These are phyloP conservation scores for Calonectria multiphialidica DNA, from an alignment of 2,329 filamentous ascomycete species.

Conservation along the genomic window DNA sequence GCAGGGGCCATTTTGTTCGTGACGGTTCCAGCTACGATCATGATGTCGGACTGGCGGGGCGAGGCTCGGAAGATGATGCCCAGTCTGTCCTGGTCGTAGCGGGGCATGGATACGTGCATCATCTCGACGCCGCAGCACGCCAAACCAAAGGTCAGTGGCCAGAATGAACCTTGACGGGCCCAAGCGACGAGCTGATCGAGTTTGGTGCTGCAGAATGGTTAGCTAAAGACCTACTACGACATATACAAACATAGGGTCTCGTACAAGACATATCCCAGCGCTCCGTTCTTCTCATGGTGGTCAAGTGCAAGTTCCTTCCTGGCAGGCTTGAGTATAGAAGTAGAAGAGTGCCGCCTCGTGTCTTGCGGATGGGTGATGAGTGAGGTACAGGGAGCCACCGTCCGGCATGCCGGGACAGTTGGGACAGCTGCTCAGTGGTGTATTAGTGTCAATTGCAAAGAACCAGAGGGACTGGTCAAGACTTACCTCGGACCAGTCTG, in stretches of 20 bases:
- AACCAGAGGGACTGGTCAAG: not conserved
- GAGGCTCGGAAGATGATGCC: constrained; percentile 77
- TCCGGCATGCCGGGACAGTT: not conserved
- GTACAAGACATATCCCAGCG: constrained; percentile 7
- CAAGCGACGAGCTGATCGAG: constrained; percentile 68
- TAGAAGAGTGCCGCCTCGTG: not conserved
- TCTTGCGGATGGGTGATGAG: not conserved
- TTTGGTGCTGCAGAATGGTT: constrained; percentile 56
- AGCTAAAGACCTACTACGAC: not conserved
- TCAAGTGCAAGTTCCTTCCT: not conserved
- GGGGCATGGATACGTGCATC: constrained; percentile 73
- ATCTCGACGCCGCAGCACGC: constrained; percentile 74
- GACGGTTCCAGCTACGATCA: constrained; percentile 76
- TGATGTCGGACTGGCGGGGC: constrained; percentile 73
- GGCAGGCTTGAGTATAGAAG: not conserved
- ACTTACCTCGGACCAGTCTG: not conserved
- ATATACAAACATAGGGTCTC: not conserved
- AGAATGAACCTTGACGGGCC: constrained; percentile 69
- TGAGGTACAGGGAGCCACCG: not conserved
- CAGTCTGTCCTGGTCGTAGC: constrained; percentile 73
- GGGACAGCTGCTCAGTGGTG: not conserved
- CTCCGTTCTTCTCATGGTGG: constrained; percentile 6
- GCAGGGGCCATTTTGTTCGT: constrained; percentile 78
- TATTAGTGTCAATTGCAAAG: not conserved
- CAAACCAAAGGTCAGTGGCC: constrained; percentile 72